Evolutionary conservation across 352 stramenopile genomes (phyloP).

Genomic region (Phytophthora cajani): DNA sequence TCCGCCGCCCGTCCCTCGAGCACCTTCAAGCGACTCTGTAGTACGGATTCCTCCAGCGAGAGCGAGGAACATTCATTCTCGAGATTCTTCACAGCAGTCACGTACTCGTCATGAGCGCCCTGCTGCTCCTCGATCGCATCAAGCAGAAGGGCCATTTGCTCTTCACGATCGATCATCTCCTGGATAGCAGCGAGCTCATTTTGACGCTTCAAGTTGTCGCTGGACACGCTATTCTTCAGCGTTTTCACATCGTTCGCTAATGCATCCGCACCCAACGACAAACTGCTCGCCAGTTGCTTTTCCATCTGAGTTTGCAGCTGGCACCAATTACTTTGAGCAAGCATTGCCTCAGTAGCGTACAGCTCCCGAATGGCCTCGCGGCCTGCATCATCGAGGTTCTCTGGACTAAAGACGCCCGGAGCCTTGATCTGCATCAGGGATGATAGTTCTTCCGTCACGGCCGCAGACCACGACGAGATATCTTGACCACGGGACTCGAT

Average conservation of each 20-base stretch:
- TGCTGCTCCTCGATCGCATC: conserved; percentile 87
- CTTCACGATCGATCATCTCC: conserved; percentile 75
- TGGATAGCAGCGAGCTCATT: conserved; percentile 64
- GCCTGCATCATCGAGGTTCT: conserved; percentile 38
- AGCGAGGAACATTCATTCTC: conserved; percentile 69
- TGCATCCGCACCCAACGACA: conserved; percentile 40
- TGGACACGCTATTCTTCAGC: conserved; percentile 48
- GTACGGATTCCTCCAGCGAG: conserved; percentile 69
- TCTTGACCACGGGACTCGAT: conserved; percentile 57
- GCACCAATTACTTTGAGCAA: conserved; percentile 64
- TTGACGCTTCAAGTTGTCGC: conserved; percentile 48
- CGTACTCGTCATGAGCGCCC: conserved; percentile 65
- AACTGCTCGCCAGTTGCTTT: conserved; percentile 47
- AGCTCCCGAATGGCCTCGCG: conserved; percentile 55
- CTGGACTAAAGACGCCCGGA: conserved; percentile 48
- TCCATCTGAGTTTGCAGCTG: conserved; percentile 73
- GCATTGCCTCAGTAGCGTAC: conserved; percentile 49
- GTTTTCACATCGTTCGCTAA: conserved; percentile 54
- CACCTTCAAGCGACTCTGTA: conserved; percentile 67
- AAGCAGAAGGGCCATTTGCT: conserved; percentile 69
- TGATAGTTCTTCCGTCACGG: conserved; percentile 52
- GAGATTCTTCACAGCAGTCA: conserved; percentile 56
- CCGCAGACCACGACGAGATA: conserved; percentile 52
- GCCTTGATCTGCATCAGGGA: conserved; percentile 57
- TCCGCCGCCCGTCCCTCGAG: conserved; percentile 57